Evolutionary conservation across 768 basidiomycete genomes (phyloP), one percentile per base, ranked within the genome.

Genomic region (Leccinum disarticulatum): DNA sequence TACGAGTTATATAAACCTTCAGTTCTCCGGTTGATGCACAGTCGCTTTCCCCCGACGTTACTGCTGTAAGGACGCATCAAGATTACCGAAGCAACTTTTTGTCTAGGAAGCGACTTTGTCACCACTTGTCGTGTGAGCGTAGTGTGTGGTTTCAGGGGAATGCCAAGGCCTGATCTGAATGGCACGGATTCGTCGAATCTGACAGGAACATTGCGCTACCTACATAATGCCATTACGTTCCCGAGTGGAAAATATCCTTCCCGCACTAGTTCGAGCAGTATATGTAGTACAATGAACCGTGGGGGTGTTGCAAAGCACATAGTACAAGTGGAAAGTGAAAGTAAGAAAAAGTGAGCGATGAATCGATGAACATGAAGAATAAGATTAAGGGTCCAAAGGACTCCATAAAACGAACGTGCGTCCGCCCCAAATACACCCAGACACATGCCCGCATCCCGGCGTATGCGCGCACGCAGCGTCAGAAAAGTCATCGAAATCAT

Each of bases 401-500:
- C 43, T 11, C 43, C 43, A 46, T 46, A 46, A 46, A 46, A 46
- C 43, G 43, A 46, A 46, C 43, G 10, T 19, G 11, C n/a, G 43
- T 46, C 19, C 43, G 19, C 43, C 5, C 43, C 43, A 46, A 10
- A 46, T 19, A 19, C 19, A 17, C 43, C 43, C 43, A 46, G 19
- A 19, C 43, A 31, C 9, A 38, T 17, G 4, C 14, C 1, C 36
- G 17, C n/a, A 17, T 43, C 41, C 19, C n/a, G 43, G 43, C 10
- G 43, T 46, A 46, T 11, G 43, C 19, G 43, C 43, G 43, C 19
- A 46, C 19, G 43, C 43, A 46, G 15, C 15, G 25, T 22, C 47
- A 27, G 25, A 48, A 49, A 49, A 22, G n/a, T 17, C 50, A 51
- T 28, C 31, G 15, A 19, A 51, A 48, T 80, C 72, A 88, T 67